Evolutionary conservation across 805 yeast genomes (phyloP).

Genomic region (Saccharomycopsis guyanensis): DNA sequence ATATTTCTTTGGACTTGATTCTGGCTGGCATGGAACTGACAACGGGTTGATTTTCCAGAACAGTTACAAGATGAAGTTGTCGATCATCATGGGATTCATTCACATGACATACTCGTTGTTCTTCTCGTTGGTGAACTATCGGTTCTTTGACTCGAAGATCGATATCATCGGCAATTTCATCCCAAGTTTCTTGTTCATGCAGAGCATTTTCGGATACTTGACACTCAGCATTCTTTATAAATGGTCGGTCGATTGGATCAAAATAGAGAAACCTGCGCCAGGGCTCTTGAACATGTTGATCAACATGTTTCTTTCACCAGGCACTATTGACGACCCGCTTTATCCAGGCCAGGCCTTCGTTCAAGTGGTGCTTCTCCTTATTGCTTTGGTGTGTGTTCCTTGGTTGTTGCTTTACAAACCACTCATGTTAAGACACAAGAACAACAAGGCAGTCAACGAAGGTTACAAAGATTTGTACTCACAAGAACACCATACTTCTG

Average conservation of each 20-base stretch:
- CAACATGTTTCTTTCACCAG: slow-evolving; percentile 92
- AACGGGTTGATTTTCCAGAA: slow-evolving; percentile 84
- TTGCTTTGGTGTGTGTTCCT: slow-evolving; percentile 89
- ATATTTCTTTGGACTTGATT: slow-evolving; percentile 83
- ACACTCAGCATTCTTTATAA: slow-evolving; percentile 82
- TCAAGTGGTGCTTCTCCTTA: slow-evolving; percentile 60
- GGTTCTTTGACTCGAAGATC: slow-evolving; percentile 58
- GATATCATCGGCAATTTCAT: slow-evolving; percentile 89
- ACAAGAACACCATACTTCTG: slow-evolving; percentile 29
- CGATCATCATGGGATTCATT: slow-evolving; percentile 86
- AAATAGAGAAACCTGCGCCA: slow-evolving; percentile 73
- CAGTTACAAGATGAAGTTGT: slow-evolving; percentile 95
- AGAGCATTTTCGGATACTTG: slow-evolving; percentile 90
- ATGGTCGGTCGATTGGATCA: slow-evolving; percentile 92
- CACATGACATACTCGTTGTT: slow-evolving; percentile 90
- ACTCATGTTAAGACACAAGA: slow-evolving; percentile 52
- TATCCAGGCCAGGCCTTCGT: slow-evolving; percentile 73
- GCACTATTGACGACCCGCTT: slow-evolving; percentile 70
- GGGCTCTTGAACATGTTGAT: slow-evolving; percentile 91
- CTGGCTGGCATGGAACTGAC: slow-evolving; percentile 96
- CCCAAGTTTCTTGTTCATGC: slow-evolving; percentile 93
- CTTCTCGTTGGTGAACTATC: slow-evolving; percentile 77
- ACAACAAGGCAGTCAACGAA: slow-evolving; percentile 35
- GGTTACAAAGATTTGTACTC: slow-evolving; percentile 45
- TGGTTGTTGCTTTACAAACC: slow-evolving; percentile 87